Percentiles rank a stretch among this genome's conserved stretches.
Evolutionary conservation across 2,329 filamentous ascomycete genomes (phyloP).

Genomic region (Ramichloridium luteum): DNA sequence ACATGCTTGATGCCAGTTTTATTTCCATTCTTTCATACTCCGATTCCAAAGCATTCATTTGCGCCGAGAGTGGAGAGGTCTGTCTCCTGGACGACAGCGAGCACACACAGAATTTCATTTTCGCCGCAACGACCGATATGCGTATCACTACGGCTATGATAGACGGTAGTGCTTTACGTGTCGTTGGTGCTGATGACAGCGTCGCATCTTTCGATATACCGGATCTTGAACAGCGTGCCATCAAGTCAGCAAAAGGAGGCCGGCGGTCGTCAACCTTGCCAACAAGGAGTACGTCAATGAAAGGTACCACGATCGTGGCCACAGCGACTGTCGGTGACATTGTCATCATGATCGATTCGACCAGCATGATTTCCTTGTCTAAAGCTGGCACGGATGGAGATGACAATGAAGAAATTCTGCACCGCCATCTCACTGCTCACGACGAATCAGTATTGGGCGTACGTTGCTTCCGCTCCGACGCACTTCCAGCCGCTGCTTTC

Average conservation of each 20-base stretch:
- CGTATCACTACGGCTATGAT: slow-evolving; percentile 54
- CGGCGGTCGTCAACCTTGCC: slow-evolving; percentile 12
- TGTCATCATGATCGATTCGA: slow-evolving; percentile 17
- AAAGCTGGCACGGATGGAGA: slow-evolving; percentile 2
- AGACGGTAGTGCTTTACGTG: slow-evolving; percentile 44
- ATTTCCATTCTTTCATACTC: slow-evolving; percentile 63
- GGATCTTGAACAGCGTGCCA: slow-evolving; percentile 24
- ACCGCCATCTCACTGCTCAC: slow-evolving; percentile 42
- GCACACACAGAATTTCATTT: slow-evolving; percentile 57
- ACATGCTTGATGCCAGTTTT: slow-evolving; percentile 73
- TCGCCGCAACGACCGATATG: slow-evolving; percentile 56
- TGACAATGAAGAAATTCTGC: slow-evolving; percentile 5
- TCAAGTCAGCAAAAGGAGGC: slow-evolving; percentile 6
- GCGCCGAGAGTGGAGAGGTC: slow-evolving; percentile 79
- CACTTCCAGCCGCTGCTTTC: slow-evolving; percentile 56
- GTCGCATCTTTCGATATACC: slow-evolving; percentile 34
- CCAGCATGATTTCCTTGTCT: slow-evolving; percentile 13
- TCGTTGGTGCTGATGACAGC: slow-evolving; percentile 56
- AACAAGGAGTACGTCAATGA: slow-evolving; percentile 6
- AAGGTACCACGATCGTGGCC: slow-evolving; percentile 23
- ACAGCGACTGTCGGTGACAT: slow-evolving; percentile 27
- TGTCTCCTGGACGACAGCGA: slow-evolving; percentile 72
- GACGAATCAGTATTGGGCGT: slow-evolving; percentile 57
- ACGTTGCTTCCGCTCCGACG: slow-evolving; percentile 48
- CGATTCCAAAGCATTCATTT: slow-evolving; percentile 64